Evolutionary conservation across 805 yeast species (phyloP).

Genomic region (Myxozyma neglecta): DNA sequence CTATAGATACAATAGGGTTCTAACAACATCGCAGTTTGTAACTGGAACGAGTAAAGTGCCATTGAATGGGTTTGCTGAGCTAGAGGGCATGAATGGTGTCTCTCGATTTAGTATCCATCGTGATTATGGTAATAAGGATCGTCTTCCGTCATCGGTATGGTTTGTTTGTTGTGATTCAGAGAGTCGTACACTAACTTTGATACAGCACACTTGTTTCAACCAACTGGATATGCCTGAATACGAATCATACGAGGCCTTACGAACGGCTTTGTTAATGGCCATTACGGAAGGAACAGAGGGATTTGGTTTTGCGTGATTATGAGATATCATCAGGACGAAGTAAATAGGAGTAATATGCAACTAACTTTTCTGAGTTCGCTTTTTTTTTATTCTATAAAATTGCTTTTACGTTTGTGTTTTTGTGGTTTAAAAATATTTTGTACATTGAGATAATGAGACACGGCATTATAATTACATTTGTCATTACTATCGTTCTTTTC

Average conservation of each 20-base stretch:
- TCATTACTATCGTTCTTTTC: no score
- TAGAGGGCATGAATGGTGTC: constrained; percentile 83
- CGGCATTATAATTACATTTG: no score
- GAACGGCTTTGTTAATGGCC: constrained; percentile 78
- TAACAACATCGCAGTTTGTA: constrained; percentile 52
- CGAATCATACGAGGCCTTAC: constrained; percentile 79
- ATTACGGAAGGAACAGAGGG: constrained; percentile 95
- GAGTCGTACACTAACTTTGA: neutral
- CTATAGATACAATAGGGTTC: neutral
- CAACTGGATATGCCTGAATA: constrained; percentile 93
- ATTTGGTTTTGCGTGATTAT: constrained; percentile 75
- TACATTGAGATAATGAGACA: no score
- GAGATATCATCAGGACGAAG: neutral
- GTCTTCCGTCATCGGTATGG: constrained; percentile 75
- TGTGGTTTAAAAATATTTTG: no score
- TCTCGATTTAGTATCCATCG: constrained; percentile 86
- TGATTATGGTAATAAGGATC: constrained; percentile 79
- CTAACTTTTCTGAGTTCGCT: no score
- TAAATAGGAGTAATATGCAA: neutral
- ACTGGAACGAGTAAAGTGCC: constrained; percentile 98
- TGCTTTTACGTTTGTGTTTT: no score
- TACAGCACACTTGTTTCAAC: constrained; percentile 85
- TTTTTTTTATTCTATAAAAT: no score
- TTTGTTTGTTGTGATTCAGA: neutral
- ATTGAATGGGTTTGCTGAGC: constrained; percentile 84